Conservation (phyloP, 2,329 filamentous ascomycete genomes). For the Aspergillus chevalieri region DNA sequence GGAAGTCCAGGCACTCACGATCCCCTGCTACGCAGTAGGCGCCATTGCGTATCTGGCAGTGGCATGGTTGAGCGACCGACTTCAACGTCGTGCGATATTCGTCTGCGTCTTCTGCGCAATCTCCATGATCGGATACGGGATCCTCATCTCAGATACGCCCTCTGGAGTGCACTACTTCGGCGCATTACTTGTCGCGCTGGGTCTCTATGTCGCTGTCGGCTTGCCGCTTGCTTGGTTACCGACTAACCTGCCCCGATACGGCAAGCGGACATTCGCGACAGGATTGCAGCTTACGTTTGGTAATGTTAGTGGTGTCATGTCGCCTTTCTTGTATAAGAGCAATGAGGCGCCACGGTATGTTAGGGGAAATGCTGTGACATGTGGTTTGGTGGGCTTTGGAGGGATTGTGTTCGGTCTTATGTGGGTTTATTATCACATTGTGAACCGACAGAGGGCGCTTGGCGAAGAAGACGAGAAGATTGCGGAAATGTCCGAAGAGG, state of each 20-base stretch:
- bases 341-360: conserved; percentile 53
- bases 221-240: conserved; percentile 54
- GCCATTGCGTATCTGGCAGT: conserved; percentile 62
- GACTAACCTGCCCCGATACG: conserved; percentile 66
- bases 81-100: conserved; percentile 61
- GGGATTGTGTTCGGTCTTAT: conserved; percentile 49
- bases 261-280: conserved; percentile 66
- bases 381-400: conserved; percentile 53
- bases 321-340: conserved; percentile 52
- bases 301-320: conserved; percentile 67
- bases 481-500: conserved; percentile 34
- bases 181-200: conserved; percentile 69
- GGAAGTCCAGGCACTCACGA: conserved; percentile 67
- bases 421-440: conserved; percentile 47
- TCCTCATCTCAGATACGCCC: conserved; percentile 57
- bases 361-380: conserved; percentile 56
- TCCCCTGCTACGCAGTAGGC: conserved; percentile 70
- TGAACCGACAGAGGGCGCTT: conserved; percentile 41
- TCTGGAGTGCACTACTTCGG: conserved; percentile 66
- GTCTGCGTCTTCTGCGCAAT: conserved; percentile 57
- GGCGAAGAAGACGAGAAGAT: conserved; percentile 36
- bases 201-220: conserved; percentile 58
- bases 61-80: conserved; percentile 61
- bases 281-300: conserved; percentile 66
- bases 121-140: conserved; percentile 62